Evolutionary conservation across 495 filamentous ascomycete species (phyloP).

Genomic region (Aspergillus biplanus): DNA sequence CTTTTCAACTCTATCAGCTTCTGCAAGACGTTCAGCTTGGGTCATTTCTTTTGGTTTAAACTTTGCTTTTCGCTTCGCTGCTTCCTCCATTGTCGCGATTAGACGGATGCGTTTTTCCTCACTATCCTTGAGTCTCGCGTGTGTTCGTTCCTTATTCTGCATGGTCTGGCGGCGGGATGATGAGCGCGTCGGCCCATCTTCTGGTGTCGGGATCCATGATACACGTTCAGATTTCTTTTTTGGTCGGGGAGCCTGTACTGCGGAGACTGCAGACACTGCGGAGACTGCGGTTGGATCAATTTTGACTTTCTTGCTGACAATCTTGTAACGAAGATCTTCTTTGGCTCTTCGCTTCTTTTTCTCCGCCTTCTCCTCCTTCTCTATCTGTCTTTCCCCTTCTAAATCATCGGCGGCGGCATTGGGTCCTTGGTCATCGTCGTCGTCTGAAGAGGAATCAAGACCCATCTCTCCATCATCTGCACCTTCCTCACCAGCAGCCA

Average conservation of each 20-base stretch:
- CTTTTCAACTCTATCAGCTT: conserved; percentile 82
- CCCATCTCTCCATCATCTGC: conserved; percentile 73
- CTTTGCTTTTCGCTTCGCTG: conserved; percentile 75
- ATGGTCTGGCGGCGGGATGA: conserved; percentile 84
- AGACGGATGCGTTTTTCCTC: conserved; percentile 79
- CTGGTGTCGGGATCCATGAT: conserved; percentile 81
- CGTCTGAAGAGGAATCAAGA: conserved; percentile 82
- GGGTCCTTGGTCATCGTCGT: conserved; percentile 73
- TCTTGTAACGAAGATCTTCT: conserved; percentile 55
- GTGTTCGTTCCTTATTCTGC: conserved; percentile 80
- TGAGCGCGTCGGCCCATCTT: conserved; percentile 78
- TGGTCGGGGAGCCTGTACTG: conserved; percentile 54
- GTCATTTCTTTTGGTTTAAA: conserved; percentile 80
- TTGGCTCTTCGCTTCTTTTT: conserved; percentile 77
- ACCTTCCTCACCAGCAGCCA: conserved; percentile 65
- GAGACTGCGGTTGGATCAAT: conserved; percentile 62
- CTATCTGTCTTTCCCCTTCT: conserved; percentile 67
- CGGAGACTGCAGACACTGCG: conserved; percentile 43
- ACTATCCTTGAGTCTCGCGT: conserved; percentile 79
- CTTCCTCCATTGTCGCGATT: conserved; percentile 84
- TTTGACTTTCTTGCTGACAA: conserved; percentile 63
- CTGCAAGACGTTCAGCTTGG: conserved; percentile 82
- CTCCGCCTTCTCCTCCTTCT: conserved; percentile 57
- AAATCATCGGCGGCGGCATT: conserved; percentile 60
- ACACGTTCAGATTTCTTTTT: conserved; percentile 93